These are phyloP conservation scores for Emericellopsis atlantica DNA, from an alignment of 2,329 filamentous ascomycete genomes.

Conservation along the genomic window DNA sequence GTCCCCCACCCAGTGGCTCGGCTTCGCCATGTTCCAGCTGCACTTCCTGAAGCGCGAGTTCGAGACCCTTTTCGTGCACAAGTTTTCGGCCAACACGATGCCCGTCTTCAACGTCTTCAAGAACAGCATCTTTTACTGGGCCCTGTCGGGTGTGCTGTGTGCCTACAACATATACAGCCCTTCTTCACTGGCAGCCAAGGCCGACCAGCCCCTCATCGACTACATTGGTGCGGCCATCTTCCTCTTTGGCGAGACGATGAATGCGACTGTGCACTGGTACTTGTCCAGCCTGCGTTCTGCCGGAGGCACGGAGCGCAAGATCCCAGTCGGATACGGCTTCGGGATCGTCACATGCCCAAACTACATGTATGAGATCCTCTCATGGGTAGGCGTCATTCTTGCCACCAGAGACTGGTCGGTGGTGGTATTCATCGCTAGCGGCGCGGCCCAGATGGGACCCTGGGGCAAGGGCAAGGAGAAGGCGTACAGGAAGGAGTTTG, in stretches of 20 bases:
- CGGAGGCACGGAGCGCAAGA: conserved; percentile 76
- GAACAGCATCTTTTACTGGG: conserved; percentile 93
- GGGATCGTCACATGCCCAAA: conserved; percentile 86
- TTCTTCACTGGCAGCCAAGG: conserved; percentile 49
- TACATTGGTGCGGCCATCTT: conserved; percentile 61
- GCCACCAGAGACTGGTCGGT: conserved; percentile 71
- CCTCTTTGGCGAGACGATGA: conserved; percentile 65
- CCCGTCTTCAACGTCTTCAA: conserved; percentile 82
- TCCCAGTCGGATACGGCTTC: conserved; percentile 79
- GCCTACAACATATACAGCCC: conserved; percentile 80
- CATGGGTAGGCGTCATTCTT: conserved; percentile 75
- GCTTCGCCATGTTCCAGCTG: conserved; percentile 58
- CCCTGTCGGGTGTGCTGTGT: conserved; percentile 65
- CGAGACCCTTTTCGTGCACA: conserved; percentile 89
- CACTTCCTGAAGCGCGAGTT: conserved; percentile 95
- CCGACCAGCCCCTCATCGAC: conserved; percentile 36
- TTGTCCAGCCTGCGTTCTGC: conserved; percentile 64
- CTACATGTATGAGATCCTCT: conserved; percentile 84
- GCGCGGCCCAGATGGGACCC: conserved; percentile 64
- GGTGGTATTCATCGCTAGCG: conserved; percentile 61
- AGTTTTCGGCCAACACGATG: conserved; percentile 93
- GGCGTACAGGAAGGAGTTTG: conserved; percentile 81
- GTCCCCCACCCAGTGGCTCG: conserved; percentile 57
- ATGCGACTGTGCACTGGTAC: conserved; percentile 68
- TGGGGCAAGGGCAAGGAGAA: conserved; percentile 92